Conservation (phyloP, 2,329 filamentous ascomycete species). For the Sporothrix mexicana region DNA sequence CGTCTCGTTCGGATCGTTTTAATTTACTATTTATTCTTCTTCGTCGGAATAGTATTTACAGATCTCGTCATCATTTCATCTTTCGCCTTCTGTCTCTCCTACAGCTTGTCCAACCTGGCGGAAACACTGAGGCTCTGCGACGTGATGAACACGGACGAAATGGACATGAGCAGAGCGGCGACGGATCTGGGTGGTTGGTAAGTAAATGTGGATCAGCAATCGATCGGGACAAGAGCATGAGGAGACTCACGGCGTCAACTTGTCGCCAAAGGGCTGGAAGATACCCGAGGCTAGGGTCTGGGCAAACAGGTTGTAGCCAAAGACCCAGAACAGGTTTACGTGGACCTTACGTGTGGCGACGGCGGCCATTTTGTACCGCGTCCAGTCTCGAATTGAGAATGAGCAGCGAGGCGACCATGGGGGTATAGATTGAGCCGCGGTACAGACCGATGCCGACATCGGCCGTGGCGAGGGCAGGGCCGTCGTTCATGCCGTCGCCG, state of each 20-base stretch:
- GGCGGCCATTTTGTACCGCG: background rate
- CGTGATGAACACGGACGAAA: background rate
- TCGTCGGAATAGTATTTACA: too few relatives aligned
- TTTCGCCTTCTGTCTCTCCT: too few relatives aligned
- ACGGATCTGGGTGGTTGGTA: background rate
- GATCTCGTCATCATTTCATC: too few relatives aligned
- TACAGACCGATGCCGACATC: background rate
- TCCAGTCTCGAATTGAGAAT: background rate
- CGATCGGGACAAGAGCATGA: background rate
- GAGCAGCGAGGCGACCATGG: constrained; percentile 1
- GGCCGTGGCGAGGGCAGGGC: background rate
- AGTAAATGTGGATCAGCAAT: too few relatives aligned
- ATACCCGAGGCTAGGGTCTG: background rate
- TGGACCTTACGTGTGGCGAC: background rate
- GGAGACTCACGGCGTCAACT: background rate
- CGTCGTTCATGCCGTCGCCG: background rate
- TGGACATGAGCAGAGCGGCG: background rate
- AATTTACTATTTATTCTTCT: too few relatives aligned
- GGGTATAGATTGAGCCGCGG: background rate
- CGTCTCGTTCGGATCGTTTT: too few relatives aligned
- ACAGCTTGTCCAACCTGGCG: background rate
- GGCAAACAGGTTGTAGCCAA: background rate
- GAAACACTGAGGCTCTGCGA: background rate
- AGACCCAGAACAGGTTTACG: background rate
- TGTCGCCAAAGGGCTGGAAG: background rate